Base-by-base conservation (phyloP, 2,329 filamentous ascomycete species). In the Phaeosphaeria sp. region DNA sequence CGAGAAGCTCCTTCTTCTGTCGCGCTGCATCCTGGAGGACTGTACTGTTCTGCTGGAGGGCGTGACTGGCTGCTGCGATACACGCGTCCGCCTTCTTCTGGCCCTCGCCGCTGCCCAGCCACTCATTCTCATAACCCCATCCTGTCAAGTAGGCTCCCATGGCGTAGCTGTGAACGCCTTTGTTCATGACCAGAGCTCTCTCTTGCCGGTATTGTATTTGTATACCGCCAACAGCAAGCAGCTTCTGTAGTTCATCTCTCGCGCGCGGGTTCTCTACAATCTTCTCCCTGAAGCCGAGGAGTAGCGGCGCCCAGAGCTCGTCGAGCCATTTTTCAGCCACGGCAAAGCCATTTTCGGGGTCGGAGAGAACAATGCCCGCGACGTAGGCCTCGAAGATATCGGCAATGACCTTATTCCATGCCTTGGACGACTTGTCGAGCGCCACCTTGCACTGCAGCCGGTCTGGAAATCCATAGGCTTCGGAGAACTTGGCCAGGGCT, bases 301-400 rank as follows among this genome's bases (percentile, higher is more conserved):
- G 43, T 55, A 71, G 64, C 30, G 68, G 56, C 3, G 85, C 84
- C 92, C 93, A 97, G 0, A 97, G 80, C 7, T 83, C 79, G 50
- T 86, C 89, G 46, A 97, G 79, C 92, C 93, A 98, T 15, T 82
- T 74, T 51, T 89, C 83, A 1, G 85, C 88, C 1, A 81, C 82
- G 7, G 76, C 61, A 47, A 90, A 84, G 1, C 93, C 93, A 47
- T 86, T 74, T 8, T 79, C 76, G 0, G 87, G 82, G 66, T 92
- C 86, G 1, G 89, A 88, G 2, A 92, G 79, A 33, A 96, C 84
- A 6, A 93, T 78, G 2, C 90, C 93, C 8, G 91, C 93, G 17
- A 96, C 86, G 67, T 96, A 97, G 0, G 94, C 91, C 75, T 98
- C 94, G 68, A 97, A 96, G 18, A 97, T 84, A 72, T 98, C 94